phyloP scores from a whole-genome alignment of 2,329 filamentous ascomycete species.

The Alternaria sp. region DNA sequence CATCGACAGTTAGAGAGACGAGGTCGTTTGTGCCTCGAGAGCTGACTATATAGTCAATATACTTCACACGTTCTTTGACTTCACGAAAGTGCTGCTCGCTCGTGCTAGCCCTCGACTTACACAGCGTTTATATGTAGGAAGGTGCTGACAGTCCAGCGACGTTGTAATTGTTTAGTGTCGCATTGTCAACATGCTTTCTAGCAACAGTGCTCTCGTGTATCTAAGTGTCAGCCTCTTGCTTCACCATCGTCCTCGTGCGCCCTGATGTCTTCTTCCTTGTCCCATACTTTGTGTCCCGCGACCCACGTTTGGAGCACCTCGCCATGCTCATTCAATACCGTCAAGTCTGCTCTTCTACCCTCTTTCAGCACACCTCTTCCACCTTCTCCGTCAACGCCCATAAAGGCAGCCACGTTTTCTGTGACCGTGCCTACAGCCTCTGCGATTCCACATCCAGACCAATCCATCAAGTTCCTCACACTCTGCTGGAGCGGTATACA shows the following conservation, averaged over 20 bases:
- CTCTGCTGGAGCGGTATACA: slow-evolving; percentile 60
- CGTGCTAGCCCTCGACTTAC: neutral
- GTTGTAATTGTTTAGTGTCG: neutral
- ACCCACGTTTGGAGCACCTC: slow-evolving; percentile 60
- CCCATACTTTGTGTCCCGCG: slow-evolving; percentile 56
- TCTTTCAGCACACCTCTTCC: slow-evolving; percentile 52
- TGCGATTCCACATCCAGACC: slow-evolving; percentile 55
- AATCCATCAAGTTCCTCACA: slow-evolving; percentile 56
- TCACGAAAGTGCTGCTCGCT: neutral
- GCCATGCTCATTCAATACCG: slow-evolving; percentile 55
- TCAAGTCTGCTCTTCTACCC: slow-evolving; percentile 58
- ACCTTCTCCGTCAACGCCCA: slow-evolving; percentile 53
- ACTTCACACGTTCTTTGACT: neutral
- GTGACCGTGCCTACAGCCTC: slow-evolving; percentile 58
- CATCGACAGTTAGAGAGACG: neutral
- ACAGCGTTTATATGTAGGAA: neutral
- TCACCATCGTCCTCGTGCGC: slow-evolving; percentile 40
- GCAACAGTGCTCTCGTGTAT: neutral
- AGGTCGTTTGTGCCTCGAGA: neutral
- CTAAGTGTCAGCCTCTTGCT: slow-evolving; percentile 17
- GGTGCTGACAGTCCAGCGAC: neutral
- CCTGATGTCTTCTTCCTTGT: slow-evolving; percentile 41
- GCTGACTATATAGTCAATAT: neutral
- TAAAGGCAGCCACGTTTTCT: slow-evolving; percentile 59
- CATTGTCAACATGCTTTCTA: neutral